Conservation (phyloP, 2,329 filamentous ascomycete genomes). For the Cercospora brassicicola region DNA sequence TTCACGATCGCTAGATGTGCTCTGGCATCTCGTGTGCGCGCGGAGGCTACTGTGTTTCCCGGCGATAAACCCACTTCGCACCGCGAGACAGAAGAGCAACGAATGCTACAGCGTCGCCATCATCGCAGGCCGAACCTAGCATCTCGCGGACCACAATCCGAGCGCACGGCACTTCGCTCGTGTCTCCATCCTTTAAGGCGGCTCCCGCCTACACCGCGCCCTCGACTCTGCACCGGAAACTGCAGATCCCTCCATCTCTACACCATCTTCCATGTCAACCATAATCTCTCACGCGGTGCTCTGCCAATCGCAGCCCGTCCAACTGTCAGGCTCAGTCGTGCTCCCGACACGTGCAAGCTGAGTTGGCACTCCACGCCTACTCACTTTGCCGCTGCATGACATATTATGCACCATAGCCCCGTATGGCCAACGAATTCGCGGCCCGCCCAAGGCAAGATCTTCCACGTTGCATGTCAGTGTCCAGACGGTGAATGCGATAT, state of each 20-base stretch:
- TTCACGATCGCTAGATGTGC: not conserved
- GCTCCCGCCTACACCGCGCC: not conserved
- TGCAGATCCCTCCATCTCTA: not conserved
- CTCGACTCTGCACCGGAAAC: not conserved
- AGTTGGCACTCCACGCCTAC: not conserved
- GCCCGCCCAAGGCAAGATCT: not conserved
- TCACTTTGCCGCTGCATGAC: not conserved
- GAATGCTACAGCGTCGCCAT: not conserved
- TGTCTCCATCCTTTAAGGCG: not conserved
- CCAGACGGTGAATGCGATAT: not conserved
- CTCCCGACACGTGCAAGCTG: not conserved
- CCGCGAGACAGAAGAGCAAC: not conserved
- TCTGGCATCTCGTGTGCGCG: not conserved
- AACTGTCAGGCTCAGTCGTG: not conserved
- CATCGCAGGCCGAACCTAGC: not conserved
- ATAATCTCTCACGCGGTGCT: not conserved
- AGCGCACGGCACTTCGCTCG: not conserved
- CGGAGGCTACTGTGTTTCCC: too few relatives aligned
- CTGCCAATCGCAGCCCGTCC: not conserved
- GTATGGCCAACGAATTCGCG: not conserved
- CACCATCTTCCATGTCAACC: not conserved
- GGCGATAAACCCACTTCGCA: not conserved
- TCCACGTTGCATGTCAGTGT: not conserved
- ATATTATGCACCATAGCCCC: not conserved
- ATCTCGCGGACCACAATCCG: not conserved